These are phyloP conservation scores for Mycena maculata DNA, from an alignment of 768 basidiomycete species.

Conservation along the genomic window DNA sequence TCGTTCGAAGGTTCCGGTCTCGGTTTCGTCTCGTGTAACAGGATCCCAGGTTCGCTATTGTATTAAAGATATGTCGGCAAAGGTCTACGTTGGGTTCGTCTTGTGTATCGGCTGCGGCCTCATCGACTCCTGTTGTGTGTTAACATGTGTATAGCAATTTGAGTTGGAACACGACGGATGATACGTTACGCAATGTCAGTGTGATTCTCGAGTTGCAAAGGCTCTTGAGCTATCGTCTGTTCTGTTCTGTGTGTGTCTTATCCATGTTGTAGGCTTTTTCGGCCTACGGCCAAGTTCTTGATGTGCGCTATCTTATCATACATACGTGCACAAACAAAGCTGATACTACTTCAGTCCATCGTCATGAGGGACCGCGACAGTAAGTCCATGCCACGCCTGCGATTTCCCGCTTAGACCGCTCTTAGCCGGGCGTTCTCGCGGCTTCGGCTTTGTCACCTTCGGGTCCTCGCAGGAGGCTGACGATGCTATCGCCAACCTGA, in stretches of 20 bases:
- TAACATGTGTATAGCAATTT: conserved; percentile 79
- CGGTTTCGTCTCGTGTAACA: conserved; percentile 69
- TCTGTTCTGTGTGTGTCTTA: conserved; percentile 61
- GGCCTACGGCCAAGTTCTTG: conserved; percentile 83
- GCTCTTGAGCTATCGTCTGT: conserved; percentile 43
- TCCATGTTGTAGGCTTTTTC: conserved; percentile 83
- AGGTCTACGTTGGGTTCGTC: conserved; percentile 97
- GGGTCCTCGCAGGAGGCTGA: conserved; percentile 72
- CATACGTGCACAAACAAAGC: conserved; percentile 49
- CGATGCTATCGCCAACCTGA: conserved; percentile 77
- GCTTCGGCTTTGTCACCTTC: conserved; percentile 96
- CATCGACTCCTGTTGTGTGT: conserved; percentile 60
- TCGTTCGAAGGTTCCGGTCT: conserved; percentile 65
- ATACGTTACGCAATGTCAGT: conserved; percentile 89
- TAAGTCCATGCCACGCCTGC: conserved; percentile 1
- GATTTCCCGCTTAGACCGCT: not conserved
- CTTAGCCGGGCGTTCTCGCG: conserved; percentile 86
- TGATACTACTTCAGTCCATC: conserved; percentile 77
- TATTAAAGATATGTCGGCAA: conserved; percentile 75
- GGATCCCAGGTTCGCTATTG: conserved; percentile 64
- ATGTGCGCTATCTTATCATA: conserved; percentile 79
- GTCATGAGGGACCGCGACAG: conserved; percentile 98
- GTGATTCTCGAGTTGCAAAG: conserved; percentile 52
- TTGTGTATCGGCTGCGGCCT: conserved; percentile 62
- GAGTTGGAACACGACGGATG: conserved; percentile 97